Base-by-base conservation (phyloP, 768 basidiomycete species). In the Russula olivacea region DNA sequence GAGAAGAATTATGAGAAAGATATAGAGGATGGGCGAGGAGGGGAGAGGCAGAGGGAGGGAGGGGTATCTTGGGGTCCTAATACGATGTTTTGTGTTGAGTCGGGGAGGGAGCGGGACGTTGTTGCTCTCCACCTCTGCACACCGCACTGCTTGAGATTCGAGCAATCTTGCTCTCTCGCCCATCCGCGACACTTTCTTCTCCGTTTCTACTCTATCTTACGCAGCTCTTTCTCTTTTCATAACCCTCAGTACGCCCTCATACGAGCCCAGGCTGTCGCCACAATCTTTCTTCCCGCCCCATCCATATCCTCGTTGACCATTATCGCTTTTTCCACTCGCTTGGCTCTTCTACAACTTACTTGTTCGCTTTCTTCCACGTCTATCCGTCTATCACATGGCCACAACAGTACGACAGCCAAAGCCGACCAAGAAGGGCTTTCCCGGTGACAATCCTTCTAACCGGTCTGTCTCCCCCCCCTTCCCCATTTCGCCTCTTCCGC, bases 341-440 rank as follows among this genome's bases (percentile, higher is more conserved):
- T 66, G 72, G 67, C 66, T 72, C 71, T 70, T 61, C 63, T 66
- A 61, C 68, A 68, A 68, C 62, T 64, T 70, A 66, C 64, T 68
- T 56, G 64, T 70, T 61, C 73, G 72, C 45, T 73, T 74, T 69
- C 70, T 12, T 73, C 69, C 61, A 52, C 61, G 48, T 69, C 66
- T 67, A 67, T 63, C 58, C 68, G 66, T 57, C 54, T 60, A 58
- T 64, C 61, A 58, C 66, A 69, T 59, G 63, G 62, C 66, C 53
- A 41, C 63, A 55, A 60, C 67, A 59, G 64, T 66, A 70, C 80
- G 88, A 74, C 84, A 82, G 75, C 72, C 81, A 67, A 90, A 88
- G 76, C 79, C 80, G 58, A 70, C 79, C 63, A 82, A 83, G 76
- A 89, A 85, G 73, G 85, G 83, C 55, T 75, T 77, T 67, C 76